These are phyloP conservation scores for Diaporthe sp. DNA, from an alignment of 2,329 filamentous ascomycete species.

Conservation along the genomic window DNA sequence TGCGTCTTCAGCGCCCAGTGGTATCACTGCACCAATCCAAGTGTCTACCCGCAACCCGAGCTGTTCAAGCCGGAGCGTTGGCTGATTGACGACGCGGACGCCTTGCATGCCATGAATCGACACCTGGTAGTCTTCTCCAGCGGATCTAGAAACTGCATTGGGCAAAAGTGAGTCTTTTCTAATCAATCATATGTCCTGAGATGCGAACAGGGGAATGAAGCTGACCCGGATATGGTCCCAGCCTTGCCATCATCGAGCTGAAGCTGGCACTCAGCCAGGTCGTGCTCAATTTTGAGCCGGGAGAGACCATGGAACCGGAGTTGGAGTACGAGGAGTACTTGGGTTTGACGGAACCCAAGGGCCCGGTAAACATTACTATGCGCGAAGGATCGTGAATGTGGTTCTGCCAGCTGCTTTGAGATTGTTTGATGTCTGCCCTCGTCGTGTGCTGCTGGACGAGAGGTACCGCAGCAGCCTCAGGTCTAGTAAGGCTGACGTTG, in stretches of 20 bases:
- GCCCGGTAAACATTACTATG: neutral
- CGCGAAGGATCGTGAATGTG: neutral
- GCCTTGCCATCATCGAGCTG: slow-evolving; percentile 11
- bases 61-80: slow-evolving; percentile 12
- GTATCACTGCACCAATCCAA: slow-evolving; percentile 6
- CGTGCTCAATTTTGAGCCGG: slow-evolving; percentile 3
- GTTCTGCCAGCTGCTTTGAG: neutral
- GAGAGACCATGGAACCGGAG: slow-evolving; percentile 1
- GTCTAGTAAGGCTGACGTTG: neutral
- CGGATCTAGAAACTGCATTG: slow-evolving; percentile 12
- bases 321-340: neutral
- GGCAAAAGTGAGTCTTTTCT: slow-evolving; percentile 2
- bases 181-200: accelerated
- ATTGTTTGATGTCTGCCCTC: neutral
- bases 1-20: slow-evolving; percentile 6
- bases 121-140: neutral
- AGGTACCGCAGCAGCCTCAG: neutral
- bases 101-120: slow-evolving; percentile 22
- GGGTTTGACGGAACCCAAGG: neutral
- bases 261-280: slow-evolving; percentile 9
- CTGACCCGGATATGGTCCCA: neutral
- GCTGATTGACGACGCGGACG: slow-evolving; percentile 1
- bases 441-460: neutral
- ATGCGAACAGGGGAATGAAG: neutral
- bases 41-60: neutral